Base-by-base conservation (phyloP, 768 basidiomycete species). In the Russula compacta region DNA sequence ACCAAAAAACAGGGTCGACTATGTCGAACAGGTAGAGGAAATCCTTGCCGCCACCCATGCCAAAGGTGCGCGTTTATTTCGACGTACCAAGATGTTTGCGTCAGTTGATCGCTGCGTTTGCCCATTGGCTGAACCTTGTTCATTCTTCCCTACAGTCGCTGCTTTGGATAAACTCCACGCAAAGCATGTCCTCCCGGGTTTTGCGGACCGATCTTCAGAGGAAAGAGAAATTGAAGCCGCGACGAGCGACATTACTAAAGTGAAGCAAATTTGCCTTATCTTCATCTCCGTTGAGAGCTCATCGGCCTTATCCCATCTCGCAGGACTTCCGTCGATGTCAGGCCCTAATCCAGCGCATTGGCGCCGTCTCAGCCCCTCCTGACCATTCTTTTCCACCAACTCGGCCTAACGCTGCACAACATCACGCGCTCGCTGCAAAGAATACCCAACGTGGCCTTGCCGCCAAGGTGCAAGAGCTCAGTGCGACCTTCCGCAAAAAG, bases 371-470 rank as follows among this genome's bases (percentile, higher is more conserved):
- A 14, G 36, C 48, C 39, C 33, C 77, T 47, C 76, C 80, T 46
- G 69, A 77, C 40, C 89, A 89, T 70, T 71, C 78, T 40, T 89
- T 89, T 71, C 89, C 84, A 19, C 85, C 84, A 58, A 68, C 79
- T 65, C 73, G 77, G 49, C 69, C 77, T 56, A 71, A 57, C 66
- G 72, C 46, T 68, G 76, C 72, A 64, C 79, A 76, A 59, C 76
- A 80, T 63, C 81, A 86, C 67, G 74, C 77, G 9, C 77, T 84
- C 43, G 83, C 93, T 1, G 88, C 92, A 38, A 90, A 89, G 76
- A 98, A 99, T 71, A 91, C 98, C 21, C 97, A 98, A 73, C 84
- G 93, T 44, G 94, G 86, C 21, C 83, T 99, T 56, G 97, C 97
- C n/a, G 92, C 90, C 40, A 93, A 93, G 72, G 84, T 98, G 12